Evolutionary conservation across 148 eudicot species (phyloP).

Genomic region (Selenicereus undatus): DNA sequence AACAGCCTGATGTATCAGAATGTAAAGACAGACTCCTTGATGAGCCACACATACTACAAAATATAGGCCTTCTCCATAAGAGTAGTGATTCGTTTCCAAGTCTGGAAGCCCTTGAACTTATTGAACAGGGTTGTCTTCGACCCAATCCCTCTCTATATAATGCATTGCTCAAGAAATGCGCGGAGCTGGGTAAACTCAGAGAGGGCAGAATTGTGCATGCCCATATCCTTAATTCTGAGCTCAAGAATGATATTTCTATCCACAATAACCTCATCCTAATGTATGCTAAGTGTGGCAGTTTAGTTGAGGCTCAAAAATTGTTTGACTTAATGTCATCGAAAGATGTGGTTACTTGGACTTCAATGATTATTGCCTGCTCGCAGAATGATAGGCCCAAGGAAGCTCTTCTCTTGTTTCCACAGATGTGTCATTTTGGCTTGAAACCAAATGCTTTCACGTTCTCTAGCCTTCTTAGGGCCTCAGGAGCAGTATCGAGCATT

Average conservation of each 20-base stretch:
- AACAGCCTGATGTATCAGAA: slow-evolving; percentile 4
- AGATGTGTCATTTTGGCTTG: slow-evolving; percentile 40
- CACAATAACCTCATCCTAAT: slow-evolving; percentile 41
- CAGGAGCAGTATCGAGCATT: slow-evolving; percentile 31
- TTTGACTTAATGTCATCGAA: slow-evolving; percentile 50
- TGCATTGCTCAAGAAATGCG: slow-evolving; percentile 38
- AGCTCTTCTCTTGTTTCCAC: slow-evolving; percentile 39
- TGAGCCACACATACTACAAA: neutral
- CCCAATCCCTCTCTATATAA: slow-evolving; percentile 25
- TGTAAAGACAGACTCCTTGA: slow-evolving; percentile 13
- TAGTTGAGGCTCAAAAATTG: slow-evolving; percentile 38
- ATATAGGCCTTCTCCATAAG: slow-evolving; percentile 21
- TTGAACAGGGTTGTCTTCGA: slow-evolving; percentile 21
- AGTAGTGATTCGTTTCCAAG: slow-evolving; percentile 5
- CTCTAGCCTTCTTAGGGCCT: slow-evolving; percentile 52
- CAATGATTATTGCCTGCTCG: slow-evolving; percentile 49
- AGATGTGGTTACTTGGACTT: slow-evolving; percentile 55
- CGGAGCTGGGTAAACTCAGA: slow-evolving; percentile 31
- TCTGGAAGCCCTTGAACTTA: slow-evolving; percentile 17
- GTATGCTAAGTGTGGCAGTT: slow-evolving; percentile 52
- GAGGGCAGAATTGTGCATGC: slow-evolving; percentile 50
- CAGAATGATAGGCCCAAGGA: slow-evolving; percentile 36
- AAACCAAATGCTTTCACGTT: slow-evolving; percentile 55
- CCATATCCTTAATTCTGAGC: slow-evolving; percentile 41
- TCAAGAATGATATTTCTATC: slow-evolving; percentile 32